phyloP scores from a whole-genome alignment of 345 rosid genomes.

The Syzygium grande region DNA sequence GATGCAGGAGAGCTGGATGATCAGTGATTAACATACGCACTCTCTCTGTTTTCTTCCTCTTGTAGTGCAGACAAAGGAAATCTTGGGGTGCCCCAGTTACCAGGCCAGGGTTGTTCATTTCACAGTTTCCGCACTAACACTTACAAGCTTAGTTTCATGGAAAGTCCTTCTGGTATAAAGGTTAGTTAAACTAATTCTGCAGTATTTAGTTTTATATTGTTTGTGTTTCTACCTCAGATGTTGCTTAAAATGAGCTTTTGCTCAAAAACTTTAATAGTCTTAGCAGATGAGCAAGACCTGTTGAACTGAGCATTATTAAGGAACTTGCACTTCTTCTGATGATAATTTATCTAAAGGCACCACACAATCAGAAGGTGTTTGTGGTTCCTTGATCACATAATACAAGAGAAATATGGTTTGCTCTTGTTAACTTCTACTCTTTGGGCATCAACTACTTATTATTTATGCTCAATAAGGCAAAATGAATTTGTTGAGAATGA shows the following conservation, averaged over 20 bases:
- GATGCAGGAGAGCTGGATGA: neutral
- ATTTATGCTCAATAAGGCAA: neutral
- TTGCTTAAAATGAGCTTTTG: neutral
- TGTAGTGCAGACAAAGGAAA: slow-evolving; percentile 69
- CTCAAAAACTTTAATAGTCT: neutral
- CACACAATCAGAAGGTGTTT: neutral
- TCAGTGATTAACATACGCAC: neutral
- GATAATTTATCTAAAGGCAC: neutral
- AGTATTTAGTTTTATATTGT: neutral
- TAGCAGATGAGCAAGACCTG: neutral
- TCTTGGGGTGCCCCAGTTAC: slow-evolving; percentile 82
- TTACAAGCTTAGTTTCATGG: slow-evolving; percentile 95
- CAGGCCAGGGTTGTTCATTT: slow-evolving; percentile 96
- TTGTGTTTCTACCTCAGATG: neutral
- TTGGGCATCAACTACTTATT: neutral
- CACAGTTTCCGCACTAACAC: slow-evolving; percentile 92
- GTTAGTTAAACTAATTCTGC: slow-evolving; percentile 10
- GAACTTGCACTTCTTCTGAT: neutral
- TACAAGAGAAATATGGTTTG: neutral
- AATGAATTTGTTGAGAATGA: neutral
- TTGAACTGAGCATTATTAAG: neutral
- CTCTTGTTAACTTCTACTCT: fast-evolving
- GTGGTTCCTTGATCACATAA: neutral
- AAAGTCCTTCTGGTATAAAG: slow-evolving; percentile 93
- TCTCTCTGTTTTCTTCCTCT: neutral